These are phyloP conservation scores for Hygrophoropsis aurantiaca DNA, from an alignment of 768 basidiomycete species.

Conservation along the genomic window DNA sequence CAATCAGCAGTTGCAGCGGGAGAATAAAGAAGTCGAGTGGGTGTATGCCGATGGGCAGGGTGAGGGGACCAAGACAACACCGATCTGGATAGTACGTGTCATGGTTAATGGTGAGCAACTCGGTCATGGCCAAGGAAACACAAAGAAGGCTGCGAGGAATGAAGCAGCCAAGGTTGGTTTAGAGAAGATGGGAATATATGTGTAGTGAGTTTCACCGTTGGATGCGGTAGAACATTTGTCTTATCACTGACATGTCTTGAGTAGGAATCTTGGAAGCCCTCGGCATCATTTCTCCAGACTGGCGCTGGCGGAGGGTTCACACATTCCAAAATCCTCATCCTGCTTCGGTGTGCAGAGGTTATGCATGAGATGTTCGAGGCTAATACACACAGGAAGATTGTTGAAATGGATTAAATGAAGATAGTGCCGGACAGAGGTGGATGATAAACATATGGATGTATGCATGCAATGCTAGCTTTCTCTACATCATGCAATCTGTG, in stretches of 20 bases:
- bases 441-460: background rate
- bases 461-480: conserved; percentile 4
- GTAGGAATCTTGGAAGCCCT: conserved; percentile 24
- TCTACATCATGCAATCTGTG: conserved; percentile 1
- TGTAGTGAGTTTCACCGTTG: conserved; percentile 27
- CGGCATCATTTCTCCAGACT: conserved; percentile 59
- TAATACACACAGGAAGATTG: background rate
- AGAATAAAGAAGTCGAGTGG: conserved; percentile 65
- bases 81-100: conserved; percentile 71
- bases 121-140: conserved; percentile 66
- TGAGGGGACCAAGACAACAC: conserved; percentile 61
- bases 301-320: conserved; percentile 43
- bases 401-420: background rate
- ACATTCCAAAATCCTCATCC: conserved; percentile 30
- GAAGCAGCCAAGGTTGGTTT: conserved; percentile 80
- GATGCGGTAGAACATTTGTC: background rate
- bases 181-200: conserved; percentile 53
- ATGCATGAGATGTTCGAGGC: conserved; percentile 37
- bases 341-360: conserved; percentile 65
- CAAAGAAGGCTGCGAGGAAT: conserved; percentile 78
- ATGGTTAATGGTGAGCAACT: conserved; percentile 58
- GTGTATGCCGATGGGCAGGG: conserved; percentile 51
- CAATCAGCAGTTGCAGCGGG: conserved; percentile 73
- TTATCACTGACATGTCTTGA: conserved; percentile 17
- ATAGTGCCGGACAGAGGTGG: background rate